Evolutionary conservation across 2,329 filamentous ascomycete species (phyloP), one percentile per base, ranked within the genome.

Genomic region (Ophiocordyceps robertsii): DNA sequence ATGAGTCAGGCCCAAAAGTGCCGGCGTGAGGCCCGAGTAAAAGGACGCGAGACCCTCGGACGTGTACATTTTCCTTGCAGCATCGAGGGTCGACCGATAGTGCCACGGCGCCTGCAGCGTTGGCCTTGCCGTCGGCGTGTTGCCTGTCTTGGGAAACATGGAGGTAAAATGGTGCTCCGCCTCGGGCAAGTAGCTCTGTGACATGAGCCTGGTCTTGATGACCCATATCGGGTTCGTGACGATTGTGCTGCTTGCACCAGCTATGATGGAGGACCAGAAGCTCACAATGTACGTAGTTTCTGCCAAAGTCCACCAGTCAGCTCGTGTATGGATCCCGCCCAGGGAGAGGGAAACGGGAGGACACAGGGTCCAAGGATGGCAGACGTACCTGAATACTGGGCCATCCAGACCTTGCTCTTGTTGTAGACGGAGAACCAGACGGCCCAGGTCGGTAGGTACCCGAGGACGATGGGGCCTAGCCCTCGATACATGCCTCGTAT

Each of bases 151-250:
- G 37, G 73, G 68, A 46, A 68, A 66, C 48, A 53, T 50, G 46
- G 64, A 67, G 48, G 67, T 62, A 45, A 63, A 67, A 48, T 66
- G 63, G 14, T 61, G 68, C 56, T 57, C 68, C 57, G 63, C 68
- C 60, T 57, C 48, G 63, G 57, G 61, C 68, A 47, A 50, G 64
- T 70, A 49, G 73, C 80, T 83, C 66, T 96, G 92, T 32, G 92
- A 95, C 92, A 96, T 96, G 53, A 98, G 75, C 51, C 92, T 76
- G 39, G 92, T 98, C 66, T 98, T 98, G 67, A 98, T 95, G 32
- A 98, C 92, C 92, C 92, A 98, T 47, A 98, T 98, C 1, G 92
- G 92, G 61, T 96, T 98, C 21, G 92, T 98, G 48, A 82, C 84
- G 48, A 96, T 73, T 4, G 92, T 98, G 51, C 89, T 95, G 66